Conservation (phyloP, 352 stramenopile species). For the Thraustotheca clavata region DNA sequence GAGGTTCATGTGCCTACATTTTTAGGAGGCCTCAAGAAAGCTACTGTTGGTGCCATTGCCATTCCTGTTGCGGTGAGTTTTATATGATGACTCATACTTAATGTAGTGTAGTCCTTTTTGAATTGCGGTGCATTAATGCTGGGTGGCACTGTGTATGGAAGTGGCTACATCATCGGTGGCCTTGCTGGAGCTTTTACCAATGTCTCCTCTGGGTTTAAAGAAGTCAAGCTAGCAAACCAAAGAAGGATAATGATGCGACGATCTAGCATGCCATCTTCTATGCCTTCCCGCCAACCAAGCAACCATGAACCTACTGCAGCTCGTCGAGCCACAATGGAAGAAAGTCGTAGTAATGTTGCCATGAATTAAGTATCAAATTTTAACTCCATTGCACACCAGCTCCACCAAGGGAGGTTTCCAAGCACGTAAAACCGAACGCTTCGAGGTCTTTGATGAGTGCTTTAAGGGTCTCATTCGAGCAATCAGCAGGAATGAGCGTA, state of each 20-base stretch:
- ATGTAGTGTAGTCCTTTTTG: background rate
- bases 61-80: conserved; percentile 64
- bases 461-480: conserved; percentile 32
- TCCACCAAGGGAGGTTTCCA: conserved; percentile 48
- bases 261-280: background rate
- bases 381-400: conserved; percentile 33
- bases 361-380: no score
- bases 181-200: conserved; percentile 76
- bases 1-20: conserved; percentile 72
- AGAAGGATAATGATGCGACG: background rate
- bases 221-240: conserved; percentile 41
- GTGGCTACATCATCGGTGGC: conserved; percentile 36
- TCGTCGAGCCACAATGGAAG: background rate
- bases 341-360: background rate
- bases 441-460: conserved; percentile 44
- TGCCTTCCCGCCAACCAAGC: background rate
- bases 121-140: conserved; percentile 12
- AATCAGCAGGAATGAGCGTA: conserved; percentile 48
- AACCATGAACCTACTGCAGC: no score
- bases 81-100: background rate
- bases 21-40: conserved; percentile 79
- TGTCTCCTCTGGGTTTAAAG: conserved; percentile 65
- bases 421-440: conserved; percentile 41
- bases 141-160: background rate
- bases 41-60: conserved; percentile 68